Base-by-base conservation (phyloP, 164 flowering plant genomes). In the Magnolia sinica region DNA sequence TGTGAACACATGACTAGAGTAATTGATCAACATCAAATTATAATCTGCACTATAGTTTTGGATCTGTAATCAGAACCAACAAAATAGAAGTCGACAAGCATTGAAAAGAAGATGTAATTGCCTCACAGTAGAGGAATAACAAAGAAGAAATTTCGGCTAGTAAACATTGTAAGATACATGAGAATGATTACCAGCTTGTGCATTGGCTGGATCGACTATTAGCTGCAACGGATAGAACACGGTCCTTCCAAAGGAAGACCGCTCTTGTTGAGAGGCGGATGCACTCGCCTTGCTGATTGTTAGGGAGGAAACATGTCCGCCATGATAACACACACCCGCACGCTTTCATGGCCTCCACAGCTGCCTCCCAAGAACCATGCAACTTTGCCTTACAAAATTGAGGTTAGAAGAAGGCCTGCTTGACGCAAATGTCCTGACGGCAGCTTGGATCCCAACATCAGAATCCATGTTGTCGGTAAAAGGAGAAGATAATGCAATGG, bases 141-240 rank as follows among this genome's bases (percentile, higher is more conserved):
- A 76, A 64, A 71, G 58, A 77, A 74, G 75, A 24, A 37, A 23
- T 37, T 37, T 37, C 7, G 7, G 45, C 45, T 37, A 37, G 45
- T 37, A 16, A 67, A 58, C 37, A 24, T 20, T 74, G 66, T 68
- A 65, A 66, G 72, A 31, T 74, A 70, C 74, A 69, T 49, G 49
- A 75, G 58, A 72, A 55, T 51, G 24, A 52, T 76, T 49, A 61
- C 71, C 76, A 76, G 76, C 74, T 82, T 4, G 61, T 71, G 8
- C 24, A 65, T 23, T n/a, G 29, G 68, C 68, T 65, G 13, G 13
- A 65, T 20, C 29, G 7, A 37, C 45, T 37, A 37, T 37, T 37
- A 37, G 45, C 7, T 37, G 45, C 45, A 37, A 37, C 45, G 7
- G 45, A 37, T 37, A 37, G 45, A 4, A 37, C 7, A 37, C 7